A percentile compares a stretch with the other conserved stretches of the same genome.
These are phyloP conservation scores for Sporothrix pseudoabietina DNA, from an alignment of 2,329 filamentous ascomycete species.

Conservation along the genomic window DNA sequence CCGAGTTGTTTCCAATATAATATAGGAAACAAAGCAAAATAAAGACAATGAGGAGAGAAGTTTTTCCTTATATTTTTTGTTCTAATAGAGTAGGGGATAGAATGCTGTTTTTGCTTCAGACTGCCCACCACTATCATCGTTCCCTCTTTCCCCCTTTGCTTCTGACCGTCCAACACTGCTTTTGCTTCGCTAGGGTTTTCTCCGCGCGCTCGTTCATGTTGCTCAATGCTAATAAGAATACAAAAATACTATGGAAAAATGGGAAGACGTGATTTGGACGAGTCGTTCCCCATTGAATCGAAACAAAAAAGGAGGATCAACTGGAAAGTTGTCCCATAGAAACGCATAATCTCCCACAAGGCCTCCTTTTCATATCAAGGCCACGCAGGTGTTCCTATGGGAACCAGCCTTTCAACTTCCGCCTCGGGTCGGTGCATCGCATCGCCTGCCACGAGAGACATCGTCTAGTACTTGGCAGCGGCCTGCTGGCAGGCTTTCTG, in stretches of 20 bases:
- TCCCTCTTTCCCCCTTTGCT: not conserved
- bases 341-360: not conserved
- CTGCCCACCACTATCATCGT: not conserved
- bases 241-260: not conserved
- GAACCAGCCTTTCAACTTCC: not conserved
- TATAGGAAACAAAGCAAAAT: not conserved
- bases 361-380: not conserved
- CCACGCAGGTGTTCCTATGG: not conserved
- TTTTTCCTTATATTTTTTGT: not conserved
- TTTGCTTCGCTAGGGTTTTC: not conserved
- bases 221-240: slow-evolving; percentile 5
- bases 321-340: no score
- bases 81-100: not conserved
- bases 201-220: not conserved
- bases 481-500: slow-evolving; percentile 81
- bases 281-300: not conserved
- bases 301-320: not conserved
- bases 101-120: not conserved
- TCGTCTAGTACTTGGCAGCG: slow-evolving; percentile 66
- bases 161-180: not conserved
- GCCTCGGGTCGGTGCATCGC: not conserved
- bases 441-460: not conserved
- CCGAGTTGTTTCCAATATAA: no score
- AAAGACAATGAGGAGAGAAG: not conserved
- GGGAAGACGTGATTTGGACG: not conserved